A percentile compares a stretch with the other conserved stretches of the same genome.
Conservation (phyloP, 2,329 filamentous ascomycete genomes). For the Pseudogymnoascus verrucosus region DNA sequence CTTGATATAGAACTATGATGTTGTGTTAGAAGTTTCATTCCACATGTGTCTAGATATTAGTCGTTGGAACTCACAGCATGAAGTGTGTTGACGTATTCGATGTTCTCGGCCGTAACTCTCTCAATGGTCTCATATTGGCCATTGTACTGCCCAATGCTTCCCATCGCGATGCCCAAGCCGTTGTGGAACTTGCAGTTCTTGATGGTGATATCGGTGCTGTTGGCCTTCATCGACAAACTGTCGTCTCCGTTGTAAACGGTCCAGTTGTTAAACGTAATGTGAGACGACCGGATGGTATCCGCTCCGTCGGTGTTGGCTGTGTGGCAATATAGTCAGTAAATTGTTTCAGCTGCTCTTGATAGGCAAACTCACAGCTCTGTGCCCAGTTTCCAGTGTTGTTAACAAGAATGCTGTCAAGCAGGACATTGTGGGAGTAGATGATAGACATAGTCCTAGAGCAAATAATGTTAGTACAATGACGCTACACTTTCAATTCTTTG, state of each 20-base stretch:
- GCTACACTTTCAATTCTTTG: background rate
- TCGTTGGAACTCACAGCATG: conserved; percentile 30
- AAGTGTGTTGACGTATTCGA: conserved; percentile 37
- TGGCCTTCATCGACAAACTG: conserved; percentile 46
- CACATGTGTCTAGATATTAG: too few relatives aligned
- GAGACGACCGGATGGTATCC: conserved; percentile 45
- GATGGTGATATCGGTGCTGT: conserved; percentile 46
- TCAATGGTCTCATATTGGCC: conserved; percentile 41
- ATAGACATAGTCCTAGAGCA: conserved; percentile 40
- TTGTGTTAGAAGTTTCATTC: background rate
- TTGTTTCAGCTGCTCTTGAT: background rate
- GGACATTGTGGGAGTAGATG: conserved; percentile 38
- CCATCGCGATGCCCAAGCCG: conserved; percentile 47
- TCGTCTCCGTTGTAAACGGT: conserved; percentile 45
- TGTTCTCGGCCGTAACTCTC: conserved; percentile 40
- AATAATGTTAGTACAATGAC: background rate
- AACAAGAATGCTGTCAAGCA: conserved; percentile 43
- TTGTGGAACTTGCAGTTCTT: conserved; percentile 40
- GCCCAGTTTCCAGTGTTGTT: conserved; percentile 35
- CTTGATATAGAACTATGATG: conserved; percentile 39
- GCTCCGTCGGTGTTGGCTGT: conserved; percentile 34
- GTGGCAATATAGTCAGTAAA: background rate
- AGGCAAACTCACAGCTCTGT: background rate
- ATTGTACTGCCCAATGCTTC: conserved; percentile 48
- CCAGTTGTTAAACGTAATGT: conserved; percentile 44